A percentile compares a stretch with the other conserved stretches of the same genome.
Conservation (phyloP, 2,329 filamentous ascomycete genomes). For the Colletotrichum eleusines region DNA sequence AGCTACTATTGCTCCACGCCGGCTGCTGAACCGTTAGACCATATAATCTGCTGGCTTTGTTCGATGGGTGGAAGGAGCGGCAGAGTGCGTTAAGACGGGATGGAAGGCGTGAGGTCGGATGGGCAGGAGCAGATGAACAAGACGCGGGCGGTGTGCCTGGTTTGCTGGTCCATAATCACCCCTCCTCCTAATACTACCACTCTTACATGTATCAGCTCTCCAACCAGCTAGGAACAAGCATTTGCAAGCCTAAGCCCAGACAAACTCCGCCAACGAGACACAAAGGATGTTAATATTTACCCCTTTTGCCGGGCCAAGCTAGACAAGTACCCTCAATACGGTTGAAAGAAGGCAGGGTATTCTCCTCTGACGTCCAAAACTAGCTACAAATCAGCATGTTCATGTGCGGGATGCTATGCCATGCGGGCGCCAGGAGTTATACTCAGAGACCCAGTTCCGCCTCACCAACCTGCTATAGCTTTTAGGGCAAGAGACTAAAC, state of each 20-base stretch:
- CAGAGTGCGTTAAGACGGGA: conserved; percentile 14
- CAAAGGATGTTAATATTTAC: not conserved
- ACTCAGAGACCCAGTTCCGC: too few species aligned
- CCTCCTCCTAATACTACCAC: not conserved
- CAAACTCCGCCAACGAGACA: not conserved
- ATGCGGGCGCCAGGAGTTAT: too few species aligned
- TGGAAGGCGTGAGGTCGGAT: not conserved
- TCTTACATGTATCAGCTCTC: not conserved
- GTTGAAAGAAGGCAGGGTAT: not conserved
- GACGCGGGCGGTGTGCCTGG: not conserved
- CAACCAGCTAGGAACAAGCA: not conserved
- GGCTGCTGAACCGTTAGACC: conserved; percentile 33
- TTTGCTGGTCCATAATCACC: not conserved
- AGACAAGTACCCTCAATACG: not conserved
- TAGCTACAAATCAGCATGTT: too few species aligned
- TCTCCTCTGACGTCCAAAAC: too few species aligned
- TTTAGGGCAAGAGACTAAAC: too few species aligned
- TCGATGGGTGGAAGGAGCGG: conserved; percentile 11
- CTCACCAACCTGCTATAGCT: too few species aligned
- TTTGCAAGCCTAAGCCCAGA: not conserved
- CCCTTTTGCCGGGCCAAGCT: not conserved
- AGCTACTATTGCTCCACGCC: conserved; percentile 42
- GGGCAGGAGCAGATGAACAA: not conserved
- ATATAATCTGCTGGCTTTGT: conserved; percentile 12
- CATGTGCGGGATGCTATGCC: too few species aligned